Evolutionary conservation across 768 basidiomycete genomes (phyloP).

Genomic region (Russula abietina): DNA sequence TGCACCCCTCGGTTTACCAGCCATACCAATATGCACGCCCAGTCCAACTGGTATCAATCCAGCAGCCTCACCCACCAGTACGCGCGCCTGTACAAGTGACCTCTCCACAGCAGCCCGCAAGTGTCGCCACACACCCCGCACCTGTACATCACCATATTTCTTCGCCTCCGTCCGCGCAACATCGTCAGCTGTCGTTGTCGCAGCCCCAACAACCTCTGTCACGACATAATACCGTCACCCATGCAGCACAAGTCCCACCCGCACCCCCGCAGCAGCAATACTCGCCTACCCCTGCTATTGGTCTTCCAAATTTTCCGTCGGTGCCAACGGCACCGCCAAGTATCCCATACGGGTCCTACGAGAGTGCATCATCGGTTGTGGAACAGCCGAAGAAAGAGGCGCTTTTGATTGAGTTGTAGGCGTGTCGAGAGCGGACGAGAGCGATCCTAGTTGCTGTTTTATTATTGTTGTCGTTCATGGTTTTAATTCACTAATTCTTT

Average conservation of each 20-base stretch:
- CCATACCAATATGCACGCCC: constrained; percentile 30
- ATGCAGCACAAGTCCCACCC: constrained; percentile 13
- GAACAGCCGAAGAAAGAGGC: constrained; percentile 26
- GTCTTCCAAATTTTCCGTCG: constrained; percentile 23
- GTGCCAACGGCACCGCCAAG: constrained; percentile 23
- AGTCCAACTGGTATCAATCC: constrained; percentile 28
- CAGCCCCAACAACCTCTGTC: constrained; percentile 10
- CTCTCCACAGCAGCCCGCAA: constrained; percentile 1
- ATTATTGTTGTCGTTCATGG: constrained; percentile 6
- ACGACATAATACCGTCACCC: constrained; percentile 24
- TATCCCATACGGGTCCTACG: constrained; percentile 16
- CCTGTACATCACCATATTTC: constrained; percentile 25
- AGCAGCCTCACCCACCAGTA: constrained; percentile 23
- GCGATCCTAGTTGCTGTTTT: not conserved
- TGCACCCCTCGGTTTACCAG: constrained; percentile 2
- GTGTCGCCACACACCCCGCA: constrained; percentile 10
- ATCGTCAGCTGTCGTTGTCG: constrained; percentile 1
- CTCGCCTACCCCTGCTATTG: constrained; percentile 6
- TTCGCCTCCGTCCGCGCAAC: constrained; percentile 16
- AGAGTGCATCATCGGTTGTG: constrained; percentile 12
- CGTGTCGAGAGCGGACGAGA: not conserved
- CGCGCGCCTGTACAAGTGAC: constrained; percentile 16
- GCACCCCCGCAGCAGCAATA: constrained; percentile 20
- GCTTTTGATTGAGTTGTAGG: constrained; percentile 23
- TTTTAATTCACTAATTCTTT: not conserved